These are phyloP conservation scores for Cyberlindnera mycetangii DNA, from an alignment of 805 yeast genomes.

Conservation along the genomic window DNA sequence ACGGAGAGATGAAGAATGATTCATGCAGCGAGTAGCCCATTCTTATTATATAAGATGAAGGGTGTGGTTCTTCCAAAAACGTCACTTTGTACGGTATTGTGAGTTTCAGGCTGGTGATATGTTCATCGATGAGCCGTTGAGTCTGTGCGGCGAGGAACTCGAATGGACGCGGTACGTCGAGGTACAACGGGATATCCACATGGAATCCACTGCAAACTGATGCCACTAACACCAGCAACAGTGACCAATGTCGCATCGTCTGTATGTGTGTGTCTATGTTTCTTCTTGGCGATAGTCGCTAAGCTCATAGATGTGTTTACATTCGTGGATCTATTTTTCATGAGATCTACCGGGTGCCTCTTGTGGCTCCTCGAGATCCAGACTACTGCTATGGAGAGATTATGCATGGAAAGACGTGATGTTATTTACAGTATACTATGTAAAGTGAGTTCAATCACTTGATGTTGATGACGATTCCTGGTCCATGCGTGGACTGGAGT, in stretches of 20 bases:
- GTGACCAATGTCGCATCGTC: neutral
- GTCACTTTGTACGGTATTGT: constrained; percentile 2
- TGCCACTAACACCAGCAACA: neutral
- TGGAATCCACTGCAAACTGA: neutral
- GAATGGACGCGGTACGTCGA: constrained; percentile 12
- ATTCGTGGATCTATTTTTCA: neutral
- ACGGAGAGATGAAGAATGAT: constrained; percentile 17
- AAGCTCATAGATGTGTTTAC: neutral
- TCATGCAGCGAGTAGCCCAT: constrained; percentile 11
- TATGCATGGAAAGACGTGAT: neutral
- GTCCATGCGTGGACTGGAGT: constrained; percentile 72
- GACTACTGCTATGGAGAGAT: no score
- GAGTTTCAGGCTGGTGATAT: neutral
- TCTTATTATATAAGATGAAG: constrained; percentile 3
- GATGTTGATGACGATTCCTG: constrained; percentile 67
- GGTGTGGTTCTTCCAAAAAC: constrained; percentile 2
- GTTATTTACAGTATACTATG: constrained; percentile 1
- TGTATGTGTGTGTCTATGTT: neutral
- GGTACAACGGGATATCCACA: constrained; percentile 12
- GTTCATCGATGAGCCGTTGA: constrained; percentile 9
- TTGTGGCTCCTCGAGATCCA: no score
- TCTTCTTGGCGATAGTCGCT: neutral
- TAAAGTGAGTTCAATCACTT: constrained; percentile 3
- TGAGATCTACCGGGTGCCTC: neutral
- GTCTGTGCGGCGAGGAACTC: constrained; percentile 5